Evolutionary conservation across 1,284 basidiomycete species (phyloP).

Genomic region (Cryptococcus depauperatus): DNA sequence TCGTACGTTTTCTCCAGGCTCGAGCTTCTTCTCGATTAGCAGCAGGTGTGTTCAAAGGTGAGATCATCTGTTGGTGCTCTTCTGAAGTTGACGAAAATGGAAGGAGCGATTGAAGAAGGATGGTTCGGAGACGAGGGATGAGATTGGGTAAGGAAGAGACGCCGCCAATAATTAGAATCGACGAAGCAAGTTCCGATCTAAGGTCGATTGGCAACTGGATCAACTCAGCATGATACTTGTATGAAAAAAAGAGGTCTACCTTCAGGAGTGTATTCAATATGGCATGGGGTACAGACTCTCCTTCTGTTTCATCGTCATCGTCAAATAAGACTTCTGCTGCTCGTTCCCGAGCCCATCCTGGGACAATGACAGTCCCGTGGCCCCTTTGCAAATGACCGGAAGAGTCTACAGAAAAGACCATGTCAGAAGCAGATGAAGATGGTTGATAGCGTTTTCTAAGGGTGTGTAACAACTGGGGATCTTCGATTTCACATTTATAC

Average conservation of each 20-base stretch:
- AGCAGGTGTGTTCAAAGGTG: slow-evolving; percentile 15
- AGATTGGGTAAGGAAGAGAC: slow-evolving; percentile 87
- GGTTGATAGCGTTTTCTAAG: slow-evolving; percentile 15
- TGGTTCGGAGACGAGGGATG: slow-evolving; percentile 69
- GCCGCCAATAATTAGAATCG: slow-evolving; percentile 78
- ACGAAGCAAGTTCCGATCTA: slow-evolving; percentile 66
- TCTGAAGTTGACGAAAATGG: slow-evolving; percentile 42
- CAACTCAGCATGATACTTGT: slow-evolving; percentile 4
- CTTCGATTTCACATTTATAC: slow-evolving; percentile 10
- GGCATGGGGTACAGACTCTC: slow-evolving; percentile 68
- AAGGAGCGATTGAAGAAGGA: slow-evolving; percentile 59
- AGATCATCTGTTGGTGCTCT: slow-evolving; percentile 6
- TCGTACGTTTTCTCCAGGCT: slow-evolving; percentile 38
- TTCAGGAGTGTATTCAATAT: slow-evolving; percentile 69
- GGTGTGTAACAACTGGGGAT: slow-evolving; percentile 7
- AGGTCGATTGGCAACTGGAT: slow-evolving; percentile 80
- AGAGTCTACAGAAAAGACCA: slow-evolving; percentile 12
- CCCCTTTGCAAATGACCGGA: slow-evolving; percentile 7
- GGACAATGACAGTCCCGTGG: slow-evolving; percentile 66
- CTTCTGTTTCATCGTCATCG: slow-evolving; percentile 79
- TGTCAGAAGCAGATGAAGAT: slow-evolving; percentile 16
- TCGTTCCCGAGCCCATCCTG: slow-evolving; percentile 89
- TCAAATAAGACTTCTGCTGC: slow-evolving; percentile 86
- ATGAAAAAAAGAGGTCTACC: slow-evolving; percentile 46
- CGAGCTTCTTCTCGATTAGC: slow-evolving; percentile 1